Evolutionary conservation across 176 grass and related monocot genomes (phyloP).

Genomic region (Luzula sylvatica): DNA sequence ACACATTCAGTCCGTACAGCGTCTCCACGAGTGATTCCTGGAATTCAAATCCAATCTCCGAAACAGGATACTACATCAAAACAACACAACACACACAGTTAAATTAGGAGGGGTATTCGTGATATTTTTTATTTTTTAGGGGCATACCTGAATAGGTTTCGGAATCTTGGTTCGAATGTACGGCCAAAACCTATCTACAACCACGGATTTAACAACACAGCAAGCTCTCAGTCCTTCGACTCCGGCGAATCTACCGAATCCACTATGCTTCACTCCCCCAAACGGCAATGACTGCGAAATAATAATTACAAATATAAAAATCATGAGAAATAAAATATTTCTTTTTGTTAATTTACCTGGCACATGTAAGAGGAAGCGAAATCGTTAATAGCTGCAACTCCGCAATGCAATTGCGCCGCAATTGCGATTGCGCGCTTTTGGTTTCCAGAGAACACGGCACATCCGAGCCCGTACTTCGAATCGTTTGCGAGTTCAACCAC

Average conservation of each 20-base stretch:
- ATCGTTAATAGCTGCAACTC: slow-evolving; percentile 90
- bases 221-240: slow-evolving; percentile 91
- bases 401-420: slow-evolving; percentile 77
- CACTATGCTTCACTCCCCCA: slow-evolving; percentile 93
- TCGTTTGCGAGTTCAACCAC: slow-evolving; percentile 84
- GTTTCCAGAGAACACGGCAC: slow-evolving; percentile 84
- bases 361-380: slow-evolving; percentile 99
- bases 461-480: slow-evolving; percentile 89
- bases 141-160: slow-evolving; percentile 82
- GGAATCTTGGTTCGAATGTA: slow-evolving; percentile 86
- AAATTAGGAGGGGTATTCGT: no score
- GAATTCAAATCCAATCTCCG: slow-evolving; percentile 83
- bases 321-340: slow-evolving; percentile 2
- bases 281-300: slow-evolving; percentile 94
- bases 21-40: slow-evolving; percentile 78
- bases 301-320: slow-evolving; percentile 9
- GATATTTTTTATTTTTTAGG: no score
- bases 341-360: slow-evolving; percentile 40
- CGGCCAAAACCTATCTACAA: slow-evolving; percentile 94
- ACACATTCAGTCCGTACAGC: slow-evolving; percentile 64
- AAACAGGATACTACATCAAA: slow-evolving; percentile 64
- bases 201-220: slow-evolving; percentile 88
- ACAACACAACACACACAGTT: not conserved
- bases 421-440: slow-evolving; percentile 82
- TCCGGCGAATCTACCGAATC: slow-evolving; percentile 92